Percentiles rank a stretch among this genome's conserved stretches.
These are phyloP conservation scores for Knoxdaviesia capensis DNA, from an alignment of 2,329 filamentous ascomycete species.

Conservation along the genomic window DNA sequence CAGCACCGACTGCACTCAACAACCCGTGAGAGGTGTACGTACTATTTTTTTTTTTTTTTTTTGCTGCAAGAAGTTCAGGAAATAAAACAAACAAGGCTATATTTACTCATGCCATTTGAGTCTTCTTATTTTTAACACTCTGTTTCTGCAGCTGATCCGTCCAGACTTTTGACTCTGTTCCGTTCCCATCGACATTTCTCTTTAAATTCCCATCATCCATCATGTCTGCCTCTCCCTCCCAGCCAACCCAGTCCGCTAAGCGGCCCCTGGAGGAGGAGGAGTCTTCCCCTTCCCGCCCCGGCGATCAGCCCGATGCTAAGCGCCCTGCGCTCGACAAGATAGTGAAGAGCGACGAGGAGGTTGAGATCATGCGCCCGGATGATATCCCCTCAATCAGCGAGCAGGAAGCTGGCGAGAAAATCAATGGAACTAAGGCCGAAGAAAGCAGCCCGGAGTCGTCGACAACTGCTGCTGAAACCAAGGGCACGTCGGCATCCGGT, in stretches of 20 bases:
- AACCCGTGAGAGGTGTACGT: no score
- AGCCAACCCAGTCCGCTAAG: constrained; percentile 57
- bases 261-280: constrained; percentile 95
- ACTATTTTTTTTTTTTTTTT: neutral
- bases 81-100: no score
- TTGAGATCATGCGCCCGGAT: constrained; percentile 20
- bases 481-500: constrained; percentile 24
- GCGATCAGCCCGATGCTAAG: constrained; percentile 92
- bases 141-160: no score
- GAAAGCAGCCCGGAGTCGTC: constrained; percentile 34
- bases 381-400: constrained; percentile 16
- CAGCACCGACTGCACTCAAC: no score
- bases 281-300: constrained; percentile 78
- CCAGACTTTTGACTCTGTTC: no score
- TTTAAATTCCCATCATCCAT: neutral
- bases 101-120: no score
- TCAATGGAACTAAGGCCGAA: constrained; percentile 29
- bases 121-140: no score
- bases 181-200: no score
- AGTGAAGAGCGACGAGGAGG: constrained; percentile 44
- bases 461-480: constrained; percentile 31
- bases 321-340: constrained; percentile 89
- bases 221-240: constrained; percentile 50
- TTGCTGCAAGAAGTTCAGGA: neutral
- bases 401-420: constrained; percentile 26